Evolutionary conservation across 805 yeast species (phyloP).

Genomic region (Suhomyces tanzawaensis): DNA sequence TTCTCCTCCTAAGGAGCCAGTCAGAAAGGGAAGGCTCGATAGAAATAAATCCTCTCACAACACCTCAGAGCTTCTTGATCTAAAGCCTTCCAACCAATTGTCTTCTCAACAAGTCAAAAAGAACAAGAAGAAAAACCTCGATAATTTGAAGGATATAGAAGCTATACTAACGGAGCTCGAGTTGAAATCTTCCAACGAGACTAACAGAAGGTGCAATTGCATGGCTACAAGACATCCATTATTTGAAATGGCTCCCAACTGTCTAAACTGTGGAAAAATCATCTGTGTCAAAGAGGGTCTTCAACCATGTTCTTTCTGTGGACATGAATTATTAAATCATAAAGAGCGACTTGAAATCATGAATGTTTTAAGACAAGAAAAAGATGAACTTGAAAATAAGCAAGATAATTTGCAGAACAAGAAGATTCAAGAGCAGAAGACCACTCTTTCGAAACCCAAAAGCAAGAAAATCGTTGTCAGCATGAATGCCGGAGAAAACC

Average conservation of each 20-base stretch:
- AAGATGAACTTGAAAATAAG: slow-evolving; percentile 27
- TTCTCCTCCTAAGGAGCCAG: slow-evolving; percentile 3
- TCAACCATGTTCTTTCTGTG: slow-evolving; percentile 87
- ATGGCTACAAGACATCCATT: slow-evolving; percentile 87
- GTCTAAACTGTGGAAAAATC: slow-evolving; percentile 90
- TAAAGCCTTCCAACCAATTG: slow-evolving; percentile 30
- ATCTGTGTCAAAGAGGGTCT: slow-evolving; percentile 88
- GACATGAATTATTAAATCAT: slow-evolving; percentile 56
- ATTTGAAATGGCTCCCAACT: slow-evolving; percentile 88
- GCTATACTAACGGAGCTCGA: slow-evolving; percentile 57
- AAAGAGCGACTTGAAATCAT: slow-evolving; percentile 63
- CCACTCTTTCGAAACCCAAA: slow-evolving; percentile 1
- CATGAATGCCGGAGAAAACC: slow-evolving; percentile 57
- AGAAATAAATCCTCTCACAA: slow-evolving; percentile 29
- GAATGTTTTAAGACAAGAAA: slow-evolving; percentile 53
- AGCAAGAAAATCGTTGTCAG: slow-evolving; percentile 49
- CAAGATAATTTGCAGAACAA: slow-evolving; percentile 16
- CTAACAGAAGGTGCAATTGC: slow-evolving; percentile 60
- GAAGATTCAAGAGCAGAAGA: slow-evolving; percentile 15
- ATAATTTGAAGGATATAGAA: slow-evolving; percentile 60
- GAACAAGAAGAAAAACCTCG: slow-evolving; percentile 47
- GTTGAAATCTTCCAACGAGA: slow-evolving; percentile 14
- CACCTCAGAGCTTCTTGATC: slow-evolving; percentile 47
- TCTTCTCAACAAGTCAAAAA: slow-evolving; percentile 26
- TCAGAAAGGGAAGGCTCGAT: slow-evolving; percentile 11